These are phyloP conservation scores for Cinchona pubescens DNA, from an alignment of 257 asterid species.

Conservation along the genomic window DNA sequence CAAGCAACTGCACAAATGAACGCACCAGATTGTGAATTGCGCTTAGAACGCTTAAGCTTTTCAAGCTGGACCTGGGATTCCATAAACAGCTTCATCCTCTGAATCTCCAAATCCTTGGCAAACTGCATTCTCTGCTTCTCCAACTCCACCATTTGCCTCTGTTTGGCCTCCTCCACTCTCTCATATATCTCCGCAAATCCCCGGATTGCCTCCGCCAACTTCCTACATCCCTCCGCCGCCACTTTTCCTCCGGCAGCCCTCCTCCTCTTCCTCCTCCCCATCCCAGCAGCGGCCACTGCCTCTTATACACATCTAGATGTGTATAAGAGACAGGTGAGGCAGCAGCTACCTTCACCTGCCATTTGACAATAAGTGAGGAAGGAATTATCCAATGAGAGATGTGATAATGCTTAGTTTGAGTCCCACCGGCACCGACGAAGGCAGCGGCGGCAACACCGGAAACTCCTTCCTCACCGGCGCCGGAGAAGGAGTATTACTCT, in stretches of 20 bases:
- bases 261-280: conserved; percentile 30
- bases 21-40: conserved; percentile 50
- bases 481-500: conserved; percentile 8
- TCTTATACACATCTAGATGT: no score
- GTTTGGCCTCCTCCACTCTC: conserved; percentile 81
- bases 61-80: conserved; percentile 72
- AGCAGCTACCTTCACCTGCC: no score
- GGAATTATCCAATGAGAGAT: no score
- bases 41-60: conserved; percentile 54
- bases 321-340: no score
- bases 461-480: conserved; percentile 23
- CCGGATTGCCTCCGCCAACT: conserved; percentile 66
- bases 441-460: conserved; percentile 32
- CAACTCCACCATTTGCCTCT: conserved; percentile 80
- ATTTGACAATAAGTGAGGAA: no score
- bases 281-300: conserved; percentile 13
- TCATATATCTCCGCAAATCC: conserved; percentile 59
- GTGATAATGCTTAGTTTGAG: conserved; percentile 76
- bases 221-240: conserved; percentile 45
- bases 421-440: conserved; percentile 76
- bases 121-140: conserved; percentile 92
- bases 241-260: conserved; percentile 7
- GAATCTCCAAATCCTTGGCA: conserved; percentile 82
- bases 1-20: neutral
- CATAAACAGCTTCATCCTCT: conserved; percentile 72